Base-by-base conservation (phyloP, 352 stramenopile genomes). In the Pythium diclinum region DNA sequence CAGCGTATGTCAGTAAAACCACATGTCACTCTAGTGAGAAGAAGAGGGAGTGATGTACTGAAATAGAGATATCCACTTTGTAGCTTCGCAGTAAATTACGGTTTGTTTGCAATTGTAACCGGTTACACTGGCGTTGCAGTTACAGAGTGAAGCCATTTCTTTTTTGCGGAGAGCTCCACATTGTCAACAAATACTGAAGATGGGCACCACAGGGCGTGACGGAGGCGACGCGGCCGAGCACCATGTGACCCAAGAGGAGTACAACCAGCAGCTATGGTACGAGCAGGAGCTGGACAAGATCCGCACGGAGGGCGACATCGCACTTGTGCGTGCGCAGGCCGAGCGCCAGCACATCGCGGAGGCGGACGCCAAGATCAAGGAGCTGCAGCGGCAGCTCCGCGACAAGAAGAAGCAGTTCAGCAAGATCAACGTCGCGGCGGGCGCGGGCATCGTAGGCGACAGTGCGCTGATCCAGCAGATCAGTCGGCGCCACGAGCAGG, bases 261-360 rank as follows among this genome's bases (percentile, higher is more conserved):
- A 51, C 25, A 47, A 61, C 49, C 30, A 52, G 44, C 56, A 73
- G 60, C 23, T 46, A 6, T 73, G 73, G 63, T 75, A 77, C 49
- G 88, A 93, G 40, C 77, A 96, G 14, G 80, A 94, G 60, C 77
- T 98, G 59, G 91, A 96, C n/a, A 94, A 95, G 64, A 89, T 92
- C 54, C 81, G 81, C 16, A 84, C 79, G 0, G 81, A 90, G 36
- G 81, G 79, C 33, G 81, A 90, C 67, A 51, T 90, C 56, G 74
- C 73, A 60, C 74, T 90, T 7, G 82, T 90, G 60, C 79, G 77
- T 28, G 71, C 74, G 44, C 81, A 90, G 56, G 93, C 96, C 56
- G 96, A 97, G 90, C 88, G 75, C 46, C 90, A 97, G 59, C 96
- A 94, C 56, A 81, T 95, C 61, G 63, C 70, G 7, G 77, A 88